A percentile compares a stretch with the other conserved stretches of the same genome.
Conservation (phyloP, 768 basidiomycete species). For the Mycena epipterygia region DNA sequence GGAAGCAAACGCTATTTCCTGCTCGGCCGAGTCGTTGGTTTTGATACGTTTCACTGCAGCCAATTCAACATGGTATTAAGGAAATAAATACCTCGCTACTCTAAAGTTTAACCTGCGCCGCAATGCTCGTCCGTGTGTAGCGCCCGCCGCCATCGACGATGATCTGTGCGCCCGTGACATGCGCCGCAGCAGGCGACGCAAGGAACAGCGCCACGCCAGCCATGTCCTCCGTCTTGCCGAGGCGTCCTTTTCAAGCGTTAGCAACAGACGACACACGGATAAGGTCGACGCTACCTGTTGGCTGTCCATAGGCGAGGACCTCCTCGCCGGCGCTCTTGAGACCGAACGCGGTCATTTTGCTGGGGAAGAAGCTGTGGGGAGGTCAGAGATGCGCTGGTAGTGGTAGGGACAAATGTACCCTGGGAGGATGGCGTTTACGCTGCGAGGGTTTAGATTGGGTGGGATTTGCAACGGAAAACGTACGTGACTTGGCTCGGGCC, state of each 20-base stretch:
- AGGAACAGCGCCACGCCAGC: constrained; percentile 75
- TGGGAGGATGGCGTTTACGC: constrained; percentile 36
- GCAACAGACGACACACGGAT: background rate
- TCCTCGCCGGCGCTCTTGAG: constrained; percentile 31
- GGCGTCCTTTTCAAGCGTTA: constrained; percentile 69
- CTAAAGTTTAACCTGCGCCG: constrained; percentile 35
- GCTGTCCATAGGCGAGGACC: constrained; percentile 28
- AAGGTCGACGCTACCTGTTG: constrained; percentile 8
- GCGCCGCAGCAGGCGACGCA: constrained; percentile 70
- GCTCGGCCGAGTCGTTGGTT: no score
- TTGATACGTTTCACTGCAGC: no score
- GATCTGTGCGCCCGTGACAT: constrained; percentile 75
- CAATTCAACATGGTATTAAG: no score
- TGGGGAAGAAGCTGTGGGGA: constrained; percentile 48
- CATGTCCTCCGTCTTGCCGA: constrained; percentile 76
- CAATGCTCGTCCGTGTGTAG: constrained; percentile 21
- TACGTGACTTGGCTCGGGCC: constrained; percentile 37
- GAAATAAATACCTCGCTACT: no score
- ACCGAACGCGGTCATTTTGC: constrained; percentile 50
- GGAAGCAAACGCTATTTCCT: no score
- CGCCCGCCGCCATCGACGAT: constrained; percentile 69
- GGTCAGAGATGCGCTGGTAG: background rate
- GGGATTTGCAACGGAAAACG: background rate
- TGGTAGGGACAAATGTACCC: background rate
- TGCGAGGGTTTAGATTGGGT: background rate